These are phyloP conservation scores for Globisporangium polare DNA, from an alignment of 352 stramenopile species.

Conservation along the genomic window DNA sequence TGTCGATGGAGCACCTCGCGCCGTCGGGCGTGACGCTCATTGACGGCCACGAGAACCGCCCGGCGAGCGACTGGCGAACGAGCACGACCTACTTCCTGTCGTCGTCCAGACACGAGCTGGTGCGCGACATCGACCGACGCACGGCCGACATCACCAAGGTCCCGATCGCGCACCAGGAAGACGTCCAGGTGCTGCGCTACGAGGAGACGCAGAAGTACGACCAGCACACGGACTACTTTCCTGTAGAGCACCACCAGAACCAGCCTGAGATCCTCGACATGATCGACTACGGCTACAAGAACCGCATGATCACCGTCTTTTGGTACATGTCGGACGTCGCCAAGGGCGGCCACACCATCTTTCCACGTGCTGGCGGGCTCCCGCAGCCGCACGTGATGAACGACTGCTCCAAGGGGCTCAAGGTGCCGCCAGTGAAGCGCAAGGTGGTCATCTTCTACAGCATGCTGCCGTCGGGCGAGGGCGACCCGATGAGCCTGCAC, in stretches of 20 bases:
- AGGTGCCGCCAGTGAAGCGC: constrained; percentile 60
- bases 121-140: constrained; percentile 59
- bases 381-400: constrained; percentile 45
- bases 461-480: constrained; percentile 64
- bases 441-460: constrained; percentile 84
- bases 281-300: constrained; percentile 71
- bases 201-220: constrained; percentile 74
- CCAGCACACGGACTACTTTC: constrained; percentile 70
- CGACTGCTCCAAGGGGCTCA: constrained; percentile 58
- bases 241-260: constrained; percentile 35
- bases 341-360: constrained; percentile 68
- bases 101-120: constrained; percentile 33
- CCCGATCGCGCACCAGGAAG: constrained; percentile 52
- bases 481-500: constrained; percentile 62
- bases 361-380: constrained; percentile 46
- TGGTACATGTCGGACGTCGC: constrained; percentile 86
- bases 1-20: constrained; percentile 58
- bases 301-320: constrained; percentile 84
- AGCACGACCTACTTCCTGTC: constrained; percentile 76
- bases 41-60: constrained; percentile 61
- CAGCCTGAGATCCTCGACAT: constrained; percentile 32
- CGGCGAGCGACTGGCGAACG: constrained; percentile 68
- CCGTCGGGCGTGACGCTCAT: constrained; percentile 58
- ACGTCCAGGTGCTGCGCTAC: constrained; percentile 70
- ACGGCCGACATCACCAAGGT: constrained; percentile 63